Evolutionary conservation across 306 rosid species (phyloP), one percentile per base, ranked within the genome.

Genomic region (Pyrus communis): DNA sequence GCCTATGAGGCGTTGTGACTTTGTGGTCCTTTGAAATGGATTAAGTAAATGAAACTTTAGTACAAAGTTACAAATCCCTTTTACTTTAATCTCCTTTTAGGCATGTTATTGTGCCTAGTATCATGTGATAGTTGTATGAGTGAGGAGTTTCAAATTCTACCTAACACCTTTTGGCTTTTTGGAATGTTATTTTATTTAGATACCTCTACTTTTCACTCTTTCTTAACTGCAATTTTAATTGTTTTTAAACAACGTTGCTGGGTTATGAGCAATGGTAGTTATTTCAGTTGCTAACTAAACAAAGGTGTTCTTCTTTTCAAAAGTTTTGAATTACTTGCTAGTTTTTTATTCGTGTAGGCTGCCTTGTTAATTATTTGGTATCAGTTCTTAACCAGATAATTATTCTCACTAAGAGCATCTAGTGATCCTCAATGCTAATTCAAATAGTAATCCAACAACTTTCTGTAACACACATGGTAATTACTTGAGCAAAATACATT

Each of bases 1-100:
- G 75, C 67, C 35, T 70, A 59, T 69, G 77, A 82, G 55, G 55
- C 60, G 72, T 81, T 82, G 84, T 79, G 83, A 84, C 82, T 75
- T 79, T 79, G 59, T 88, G 85, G 51, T 80, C 65, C 81, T 68
- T 70, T 82, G 70, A 78, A 63, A 51, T 58, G 70, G 68, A 62
- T 67, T 58, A 57, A 45, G 76, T 58, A 75, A 79, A 64, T 64
- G 43, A 64, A 64, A 13, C 66, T 5, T 23, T 25, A 30, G 22
- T 28, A 7, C 27, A 9, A 21, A n/a, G 62, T 25, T 11, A 60
- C 27, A 30, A 63, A 19, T 23, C 69, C 10, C 33, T 45, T 71
- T 65, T 22, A 27, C 65, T 69, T 66, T 62, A 23, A 9, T 30
- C 69, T 45, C 69, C 40, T 64, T 43, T 84, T 55, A 28, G 45